These are phyloP conservation scores for Hydnomerulius pinastri DNA, from an alignment of 768 basidiomycete genomes.

Conservation along the genomic window DNA sequence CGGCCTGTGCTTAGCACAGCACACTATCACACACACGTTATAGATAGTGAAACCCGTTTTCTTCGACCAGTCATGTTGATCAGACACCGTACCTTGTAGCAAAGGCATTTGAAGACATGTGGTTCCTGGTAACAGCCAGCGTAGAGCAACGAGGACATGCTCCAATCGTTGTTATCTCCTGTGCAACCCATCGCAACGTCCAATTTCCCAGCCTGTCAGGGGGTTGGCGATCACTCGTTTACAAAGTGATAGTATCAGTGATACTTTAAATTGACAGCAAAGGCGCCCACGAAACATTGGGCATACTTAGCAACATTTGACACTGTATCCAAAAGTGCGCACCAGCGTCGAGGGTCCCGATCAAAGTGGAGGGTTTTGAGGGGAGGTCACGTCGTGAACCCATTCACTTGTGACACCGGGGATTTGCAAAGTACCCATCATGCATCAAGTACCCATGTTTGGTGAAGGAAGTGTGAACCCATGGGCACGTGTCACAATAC, in stretches of 20 bases:
- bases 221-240: neutral
- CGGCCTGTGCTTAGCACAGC: neutral
- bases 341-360: neutral
- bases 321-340: neutral
- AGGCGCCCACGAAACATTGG: neutral
- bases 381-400: neutral
- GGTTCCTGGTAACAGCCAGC: conserved; percentile 2
- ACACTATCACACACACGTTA: neutral
- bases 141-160: neutral
- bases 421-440: neutral
- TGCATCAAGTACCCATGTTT: too few relatives aligned
- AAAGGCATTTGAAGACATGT: neutral
- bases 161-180: neutral
- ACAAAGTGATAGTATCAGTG: neutral
- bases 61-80: neutral
- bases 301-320: neutral
- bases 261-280: neutral
- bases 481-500: neutral
- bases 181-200: neutral
- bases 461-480: neutral
- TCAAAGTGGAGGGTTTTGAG: neutral
- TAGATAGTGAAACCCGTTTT: neutral
- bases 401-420: neutral
- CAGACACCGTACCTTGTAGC: neutral
- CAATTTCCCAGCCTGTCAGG: neutral